phyloP scores from a whole-genome alignment of 805 yeast species.

The Monosporozyma servazzii region DNA sequence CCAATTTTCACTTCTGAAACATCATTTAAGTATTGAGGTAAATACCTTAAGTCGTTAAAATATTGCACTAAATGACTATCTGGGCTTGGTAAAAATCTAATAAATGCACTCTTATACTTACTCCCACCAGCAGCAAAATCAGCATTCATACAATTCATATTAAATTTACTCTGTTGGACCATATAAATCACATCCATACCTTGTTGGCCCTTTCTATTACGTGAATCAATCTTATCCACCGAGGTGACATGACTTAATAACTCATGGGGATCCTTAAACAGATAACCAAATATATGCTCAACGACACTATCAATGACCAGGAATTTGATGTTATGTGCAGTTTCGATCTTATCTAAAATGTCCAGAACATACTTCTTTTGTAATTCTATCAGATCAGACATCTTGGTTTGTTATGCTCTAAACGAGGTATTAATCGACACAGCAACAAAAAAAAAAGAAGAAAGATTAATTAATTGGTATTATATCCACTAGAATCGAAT shows the following conservation, averaged over 20 bases:
- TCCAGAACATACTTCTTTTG: slow-evolving; percentile 32
- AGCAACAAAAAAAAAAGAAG: not conserved
- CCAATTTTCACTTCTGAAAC: slow-evolving; percentile 39
- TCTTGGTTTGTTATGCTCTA: slow-evolving; percentile 6
- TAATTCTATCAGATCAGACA: slow-evolving; percentile 33
- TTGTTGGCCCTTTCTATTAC: slow-evolving; percentile 46
- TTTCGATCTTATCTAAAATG: slow-evolving; percentile 34
- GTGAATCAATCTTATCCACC: slow-evolving; percentile 52
- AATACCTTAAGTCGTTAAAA: slow-evolving; percentile 24
- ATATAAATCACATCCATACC: slow-evolving; percentile 75
- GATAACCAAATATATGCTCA: slow-evolving; percentile 37
- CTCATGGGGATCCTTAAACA: slow-evolving; percentile 36
- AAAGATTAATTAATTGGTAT: not conserved
- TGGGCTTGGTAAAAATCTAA: slow-evolving; percentile 61
- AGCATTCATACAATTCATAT: slow-evolving; percentile 65
- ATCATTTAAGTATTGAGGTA: slow-evolving; percentile 24
- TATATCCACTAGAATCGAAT: not conserved
- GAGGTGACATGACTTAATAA: slow-evolving; percentile 50
- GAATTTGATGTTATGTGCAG: slow-evolving; percentile 38
- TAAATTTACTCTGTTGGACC: slow-evolving; percentile 57
- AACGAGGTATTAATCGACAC: not conserved
- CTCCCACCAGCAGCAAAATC: slow-evolving; percentile 59
- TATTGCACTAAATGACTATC: slow-evolving; percentile 24
- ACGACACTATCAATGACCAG: slow-evolving; percentile 51
- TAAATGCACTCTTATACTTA: slow-evolving; percentile 68